phyloP scores from a whole-genome alignment of 371 early-diverging fungal species.

The Haplosporangium sp. region DNA sequence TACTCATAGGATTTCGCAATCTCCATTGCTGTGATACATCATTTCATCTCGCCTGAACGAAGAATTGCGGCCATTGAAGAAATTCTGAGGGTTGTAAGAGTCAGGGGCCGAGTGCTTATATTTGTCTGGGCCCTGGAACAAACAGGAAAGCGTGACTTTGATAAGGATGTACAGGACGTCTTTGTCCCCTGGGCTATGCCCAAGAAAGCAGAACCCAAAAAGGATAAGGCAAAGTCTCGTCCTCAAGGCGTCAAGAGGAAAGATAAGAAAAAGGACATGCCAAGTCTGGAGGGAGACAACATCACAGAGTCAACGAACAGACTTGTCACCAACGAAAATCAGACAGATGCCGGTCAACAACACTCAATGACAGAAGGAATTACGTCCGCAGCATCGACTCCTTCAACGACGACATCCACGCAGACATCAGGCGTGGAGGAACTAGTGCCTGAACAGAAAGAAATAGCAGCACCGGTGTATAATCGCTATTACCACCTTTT shows the following conservation, averaged over 20 bases:
- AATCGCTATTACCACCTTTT: constrained; percentile 94
- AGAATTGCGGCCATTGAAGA: constrained; percentile 82
- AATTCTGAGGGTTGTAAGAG: constrained; percentile 76
- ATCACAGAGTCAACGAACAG: constrained; percentile 5
- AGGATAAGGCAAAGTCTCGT: constrained; percentile 30
- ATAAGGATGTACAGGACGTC: constrained; percentile 85
- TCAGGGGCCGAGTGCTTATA: constrained; percentile 81
- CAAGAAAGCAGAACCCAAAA: constrained; percentile 51
- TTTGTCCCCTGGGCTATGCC: constrained; percentile 92
- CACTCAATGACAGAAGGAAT: neutral
- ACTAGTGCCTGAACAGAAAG: neutral
- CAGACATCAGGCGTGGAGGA: neutral
- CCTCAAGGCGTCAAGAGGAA: constrained; percentile 31
- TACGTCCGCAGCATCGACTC: constrained; percentile 6
- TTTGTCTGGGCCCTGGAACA: constrained; percentile 99
- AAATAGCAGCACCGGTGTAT: constrained; percentile 20
- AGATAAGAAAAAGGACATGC: constrained; percentile 21
- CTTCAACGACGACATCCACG: neutral
- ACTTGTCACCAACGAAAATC: constrained; percentile 4
- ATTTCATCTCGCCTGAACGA: constrained; percentile 86
- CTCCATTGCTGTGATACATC: constrained; percentile 97
- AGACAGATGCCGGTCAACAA: neutral
- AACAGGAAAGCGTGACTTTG: constrained; percentile 78
- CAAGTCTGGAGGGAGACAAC: neutral
- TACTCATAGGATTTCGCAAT: constrained; percentile 86